A percentile compares a stretch with the other conserved stretches of the same genome.
Evolutionary conservation across 495 filamentous ascomycete species (phyloP).

Genomic region (Hypoxylon fragiforme): DNA sequence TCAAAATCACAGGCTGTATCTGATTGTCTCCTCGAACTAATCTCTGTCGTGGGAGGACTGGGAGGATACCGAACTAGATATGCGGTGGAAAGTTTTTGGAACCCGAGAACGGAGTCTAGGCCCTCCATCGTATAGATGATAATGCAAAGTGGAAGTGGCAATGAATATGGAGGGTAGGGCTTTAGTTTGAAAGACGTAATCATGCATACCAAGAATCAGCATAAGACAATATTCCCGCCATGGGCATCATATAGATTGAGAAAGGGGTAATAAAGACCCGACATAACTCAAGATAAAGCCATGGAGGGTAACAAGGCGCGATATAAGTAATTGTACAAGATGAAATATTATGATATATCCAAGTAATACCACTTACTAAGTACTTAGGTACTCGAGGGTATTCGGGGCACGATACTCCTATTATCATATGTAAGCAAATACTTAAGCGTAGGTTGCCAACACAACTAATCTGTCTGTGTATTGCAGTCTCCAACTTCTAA

Average conservation of each 20-base stretch:
- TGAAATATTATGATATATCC: background rate
- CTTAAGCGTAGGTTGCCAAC: constrained; percentile 3
- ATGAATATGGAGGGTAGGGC: constrained; percentile 2
- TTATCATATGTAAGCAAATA: constrained; percentile 2
- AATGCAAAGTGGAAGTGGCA: background rate
- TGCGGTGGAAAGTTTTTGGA: constrained; percentile 7
- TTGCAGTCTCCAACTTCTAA: constrained; percentile 13
- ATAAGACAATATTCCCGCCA: constrained; percentile 13
- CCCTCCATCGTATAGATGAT: constrained; percentile 19
- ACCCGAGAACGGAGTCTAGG: background rate
- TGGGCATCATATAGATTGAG: background rate
- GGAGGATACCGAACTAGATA: constrained; percentile 25
- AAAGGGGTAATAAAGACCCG: constrained; percentile 7
- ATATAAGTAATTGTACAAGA: background rate
- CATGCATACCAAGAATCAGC: constrained; percentile 15
- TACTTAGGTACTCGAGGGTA: constrained; percentile 2
- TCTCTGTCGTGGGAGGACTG: constrained; percentile 28
- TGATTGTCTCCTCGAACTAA: constrained; percentile 28
- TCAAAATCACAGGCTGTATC: constrained; percentile 17
- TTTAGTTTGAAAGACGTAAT: constrained; percentile 10
- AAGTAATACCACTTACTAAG: too few relatives aligned
- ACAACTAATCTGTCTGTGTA: constrained; percentile 6
- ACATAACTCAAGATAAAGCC: background rate
- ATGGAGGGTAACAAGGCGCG: background rate
- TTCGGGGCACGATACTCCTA: constrained; percentile 8